Base-by-base conservation (phyloP, 2,329 filamentous ascomycete species). In the Penicillium corylophilum region DNA sequence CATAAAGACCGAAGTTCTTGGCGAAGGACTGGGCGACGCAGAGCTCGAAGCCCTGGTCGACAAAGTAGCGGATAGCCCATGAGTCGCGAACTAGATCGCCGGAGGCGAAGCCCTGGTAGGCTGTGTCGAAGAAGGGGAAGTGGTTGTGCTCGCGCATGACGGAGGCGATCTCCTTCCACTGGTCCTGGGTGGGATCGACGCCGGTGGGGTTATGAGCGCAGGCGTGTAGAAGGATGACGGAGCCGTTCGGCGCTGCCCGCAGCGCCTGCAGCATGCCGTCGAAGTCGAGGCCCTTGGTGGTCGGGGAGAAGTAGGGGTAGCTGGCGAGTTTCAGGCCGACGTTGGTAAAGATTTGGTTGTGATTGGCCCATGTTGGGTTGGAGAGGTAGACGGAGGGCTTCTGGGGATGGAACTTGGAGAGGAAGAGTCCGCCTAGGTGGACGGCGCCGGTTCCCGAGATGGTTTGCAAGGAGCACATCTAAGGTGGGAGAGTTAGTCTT, bases 151-250 rank as follows among this genome's bases (percentile, higher is more conserved):
- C 74, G 64, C 82, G 83, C 73, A 97, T 85, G 40, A 96, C 74
- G 39, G 80, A 73, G 46, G 93, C 91, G 56, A 99, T 85, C 76
- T 95, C 83, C 73, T 88, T 90, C 94, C 94, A 99, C 77, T 99
- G 94, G 48, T 93, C 90, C 61, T 88, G 80, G 18, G 92, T 95
- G 7, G 92, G 92, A 75, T 99, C 94, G 57, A 99, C 92, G 53
- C 94, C 94, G 1, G 94, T 99, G 31, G 94, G 94, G 79, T 99
- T 99, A 80, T 99, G 94, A 33, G 94, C 94, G 72, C 94, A 99
- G 57, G 91, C 89, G 76, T 97, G 94, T 35, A 97, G 83, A 40
- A 97, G 82, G 71, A 99, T 86, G 71, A 99, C 85, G 70, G 89
- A 93, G 63, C 85, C 85, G 46, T 88, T 80, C 3, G 90, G 87